Evolutionary conservation across 2,329 filamentous ascomycete species (phyloP).

Genomic region (Fusarium odoratissimum): DNA sequence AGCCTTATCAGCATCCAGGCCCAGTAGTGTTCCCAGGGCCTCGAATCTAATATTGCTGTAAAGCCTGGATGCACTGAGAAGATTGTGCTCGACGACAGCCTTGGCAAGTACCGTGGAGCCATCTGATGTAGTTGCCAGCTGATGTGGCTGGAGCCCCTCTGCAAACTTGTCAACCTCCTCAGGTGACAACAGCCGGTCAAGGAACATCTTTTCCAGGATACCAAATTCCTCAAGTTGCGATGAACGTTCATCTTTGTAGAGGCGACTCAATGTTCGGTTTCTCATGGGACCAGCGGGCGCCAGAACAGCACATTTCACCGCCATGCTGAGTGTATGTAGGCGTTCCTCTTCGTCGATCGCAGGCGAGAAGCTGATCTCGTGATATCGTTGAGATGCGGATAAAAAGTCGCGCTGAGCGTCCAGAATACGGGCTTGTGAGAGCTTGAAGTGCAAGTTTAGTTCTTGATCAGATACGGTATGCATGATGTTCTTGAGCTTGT

Average conservation of each 20-base stretch:
- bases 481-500: conserved; percentile 95
- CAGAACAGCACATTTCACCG: conserved; percentile 91
- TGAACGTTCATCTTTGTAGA: conserved; percentile 94
- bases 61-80: conserved; percentile 83
- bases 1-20: conserved; percentile 81
- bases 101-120: conserved; percentile 93
- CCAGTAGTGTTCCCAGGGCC: conserved; percentile 80
- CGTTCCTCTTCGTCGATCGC: conserved; percentile 89
- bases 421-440: conserved; percentile 91
- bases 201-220: conserved; percentile 97
- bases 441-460: conserved; percentile 84
- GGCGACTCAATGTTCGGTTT: conserved; percentile 79
- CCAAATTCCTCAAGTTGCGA: conserved; percentile 80
- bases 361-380: conserved; percentile 82
- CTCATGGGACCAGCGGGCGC: conserved; percentile 90
- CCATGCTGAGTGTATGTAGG: conserved; percentile 83
- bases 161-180: conserved; percentile 91
- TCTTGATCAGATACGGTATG: conserved; percentile 79
- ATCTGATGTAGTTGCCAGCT: conserved; percentile 89
- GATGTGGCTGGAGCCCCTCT: conserved; percentile 82
- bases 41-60: conserved; percentile 83
- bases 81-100: conserved; percentile 95
- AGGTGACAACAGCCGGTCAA: conserved; percentile 84
- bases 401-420: conserved; percentile 92
- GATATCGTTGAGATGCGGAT: conserved; percentile 87